phyloP scores from a whole-genome alignment of 768 basidiomycete genomes.

The Xanthoconium purpureum region DNA sequence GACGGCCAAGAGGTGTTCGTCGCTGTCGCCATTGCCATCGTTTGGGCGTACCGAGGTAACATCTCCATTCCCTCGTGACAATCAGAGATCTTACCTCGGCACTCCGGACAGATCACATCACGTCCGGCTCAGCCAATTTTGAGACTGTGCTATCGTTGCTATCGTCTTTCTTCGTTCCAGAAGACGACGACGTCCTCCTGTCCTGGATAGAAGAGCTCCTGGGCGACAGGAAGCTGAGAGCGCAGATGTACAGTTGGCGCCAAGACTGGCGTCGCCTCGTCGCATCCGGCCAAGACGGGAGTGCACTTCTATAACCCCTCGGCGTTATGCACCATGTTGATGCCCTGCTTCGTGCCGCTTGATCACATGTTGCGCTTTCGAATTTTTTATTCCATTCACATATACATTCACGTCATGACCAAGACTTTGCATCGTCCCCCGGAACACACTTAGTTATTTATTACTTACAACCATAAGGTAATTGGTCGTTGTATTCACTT shows the following conservation, averaged over 20 bases:
- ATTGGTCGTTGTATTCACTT: constrained; percentile 24
- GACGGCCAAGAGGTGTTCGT: constrained; percentile 91
- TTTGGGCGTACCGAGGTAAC: constrained; percentile 88
- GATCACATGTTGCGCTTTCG: constrained; percentile 2
- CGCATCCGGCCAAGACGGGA: constrained; percentile 55
- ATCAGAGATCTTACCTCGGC: constrained; percentile 1
- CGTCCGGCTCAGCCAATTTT: constrained; percentile 74
- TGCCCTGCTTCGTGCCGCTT: constrained; percentile 4
- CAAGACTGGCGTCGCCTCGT: constrained; percentile 75
- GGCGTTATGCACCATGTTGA: background rate
- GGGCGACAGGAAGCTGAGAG: constrained; percentile 61
- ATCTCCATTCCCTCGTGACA: constrained; percentile 4
- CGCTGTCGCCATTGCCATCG: constrained; percentile 78
- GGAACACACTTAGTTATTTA: constrained; percentile 16
- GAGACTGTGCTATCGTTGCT: constrained; percentile 89
- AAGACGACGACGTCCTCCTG: constrained; percentile 81
- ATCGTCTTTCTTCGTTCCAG: constrained; percentile 92
- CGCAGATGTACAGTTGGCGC: constrained; percentile 74
- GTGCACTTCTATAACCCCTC: constrained; percentile 51
- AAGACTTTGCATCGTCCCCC: constrained; percentile 16
- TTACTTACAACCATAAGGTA: constrained; percentile 24
- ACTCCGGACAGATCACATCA: constrained; percentile 67
- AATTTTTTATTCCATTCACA: constrained; percentile 21
- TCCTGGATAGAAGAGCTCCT: constrained; percentile 71
- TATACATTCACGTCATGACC: constrained; percentile 18